Conservation (phyloP, 2,329 filamentous ascomycete species). For the Neocucurbitaria cava region DNA sequence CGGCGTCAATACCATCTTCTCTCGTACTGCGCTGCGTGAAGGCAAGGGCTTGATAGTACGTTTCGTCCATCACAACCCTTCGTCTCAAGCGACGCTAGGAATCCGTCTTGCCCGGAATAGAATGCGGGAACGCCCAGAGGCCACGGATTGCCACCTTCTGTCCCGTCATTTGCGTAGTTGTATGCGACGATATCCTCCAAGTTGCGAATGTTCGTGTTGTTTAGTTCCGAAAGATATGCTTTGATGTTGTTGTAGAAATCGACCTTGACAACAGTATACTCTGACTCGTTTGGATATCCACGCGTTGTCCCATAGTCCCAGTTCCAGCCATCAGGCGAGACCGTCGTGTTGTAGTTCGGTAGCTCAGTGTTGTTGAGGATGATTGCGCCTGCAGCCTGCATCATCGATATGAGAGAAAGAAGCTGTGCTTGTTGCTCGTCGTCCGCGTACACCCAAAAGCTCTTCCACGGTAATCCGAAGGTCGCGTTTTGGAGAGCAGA, state of each 20-base stretch:
- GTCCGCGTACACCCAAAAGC: conserved; percentile 71
- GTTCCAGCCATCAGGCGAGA: conserved; percentile 74
- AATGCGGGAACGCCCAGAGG: conserved; percentile 58
- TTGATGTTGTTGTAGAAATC: conserved; percentile 74
- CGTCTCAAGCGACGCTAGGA: conserved; percentile 67
- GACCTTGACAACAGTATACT: conserved; percentile 75
- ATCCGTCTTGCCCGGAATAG: conserved; percentile 72
- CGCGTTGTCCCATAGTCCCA: conserved; percentile 72
- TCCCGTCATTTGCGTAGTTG: conserved; percentile 65
- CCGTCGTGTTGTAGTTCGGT: conserved; percentile 65
- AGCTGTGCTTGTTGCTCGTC: conserved; percentile 63
- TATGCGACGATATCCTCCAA: conserved; percentile 43
- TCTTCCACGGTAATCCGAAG: conserved; percentile 75
- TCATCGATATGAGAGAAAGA: conserved; percentile 56
- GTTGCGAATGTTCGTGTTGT: conserved; percentile 52
- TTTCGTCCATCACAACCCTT: conserved; percentile 68
- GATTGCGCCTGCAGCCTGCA: conserved; percentile 68
- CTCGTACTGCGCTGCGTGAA: conserved; percentile 66
- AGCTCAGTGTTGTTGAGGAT: conserved; percentile 75
- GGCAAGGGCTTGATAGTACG: conserved; percentile 70
- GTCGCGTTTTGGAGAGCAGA: conserved; percentile 64
- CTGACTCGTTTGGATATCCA: conserved; percentile 73
- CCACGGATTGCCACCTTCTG: conserved; percentile 69
- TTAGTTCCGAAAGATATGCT: conserved; percentile 67
- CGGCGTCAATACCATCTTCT: conserved; percentile 73